phyloP scores from a whole-genome alignment of 2,329 filamentous ascomycete species.

The Aspergillus chevalieri region DNA sequence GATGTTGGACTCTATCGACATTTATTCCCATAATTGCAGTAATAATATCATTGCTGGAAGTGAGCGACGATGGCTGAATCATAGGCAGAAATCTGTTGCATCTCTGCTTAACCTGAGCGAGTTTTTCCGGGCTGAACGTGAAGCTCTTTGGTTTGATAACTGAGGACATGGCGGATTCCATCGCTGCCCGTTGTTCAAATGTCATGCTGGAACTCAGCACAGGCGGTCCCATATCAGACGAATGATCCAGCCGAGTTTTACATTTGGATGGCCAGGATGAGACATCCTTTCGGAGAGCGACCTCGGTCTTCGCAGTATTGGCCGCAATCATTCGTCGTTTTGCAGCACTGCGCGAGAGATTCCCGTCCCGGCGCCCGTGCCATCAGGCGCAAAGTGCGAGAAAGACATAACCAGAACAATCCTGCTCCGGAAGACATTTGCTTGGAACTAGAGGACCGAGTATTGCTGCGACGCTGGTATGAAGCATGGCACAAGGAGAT shows the following conservation, averaged over 20 bases:
- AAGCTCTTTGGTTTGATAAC: not conserved
- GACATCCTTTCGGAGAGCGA: not conserved
- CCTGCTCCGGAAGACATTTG: constrained; percentile 6
- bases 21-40: constrained; percentile 1
- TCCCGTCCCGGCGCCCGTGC: constrained; percentile 4
- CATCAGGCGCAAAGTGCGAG: constrained; percentile 6
- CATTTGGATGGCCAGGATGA: constrained; percentile 1
- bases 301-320: not conserved
- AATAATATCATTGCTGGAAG: constrained; percentile 5
- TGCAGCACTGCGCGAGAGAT: constrained; percentile 3
- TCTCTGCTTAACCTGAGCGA: not conserved
- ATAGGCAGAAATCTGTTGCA: not conserved
- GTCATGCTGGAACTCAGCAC: constrained; percentile 1
- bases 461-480: constrained; percentile 5
- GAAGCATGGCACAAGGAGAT: not conserved
- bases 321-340: not conserved
- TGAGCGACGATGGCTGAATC: not conserved
- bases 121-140: constrained; percentile 1
- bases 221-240: not conserved
- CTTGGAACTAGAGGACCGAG: constrained; percentile 8
- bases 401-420: constrained; percentile 6
- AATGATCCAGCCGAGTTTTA: constrained; percentile 1
- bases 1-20: not conserved
- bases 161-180: constrained; percentile 1
- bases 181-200: constrained; percentile 1